Conservation (phyloP, 1,284 basidiomycete species). For the Schizophyllum commune region DNA sequence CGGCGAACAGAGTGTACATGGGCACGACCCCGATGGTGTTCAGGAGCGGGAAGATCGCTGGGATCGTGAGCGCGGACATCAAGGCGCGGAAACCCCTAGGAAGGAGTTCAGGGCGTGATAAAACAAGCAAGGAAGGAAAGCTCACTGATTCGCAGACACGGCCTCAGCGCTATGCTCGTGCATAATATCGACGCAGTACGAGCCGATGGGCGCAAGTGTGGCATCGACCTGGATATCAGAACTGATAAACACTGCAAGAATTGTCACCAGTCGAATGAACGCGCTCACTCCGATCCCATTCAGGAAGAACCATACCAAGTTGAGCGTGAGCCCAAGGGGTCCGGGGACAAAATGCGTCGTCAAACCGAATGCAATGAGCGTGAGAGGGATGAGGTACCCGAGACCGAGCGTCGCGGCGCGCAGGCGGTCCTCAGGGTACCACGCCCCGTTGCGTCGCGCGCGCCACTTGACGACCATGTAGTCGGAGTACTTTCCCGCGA, state of each 20-base stretch:
- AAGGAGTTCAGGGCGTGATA: not conserved
- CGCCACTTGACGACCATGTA: conserved; percentile 27
- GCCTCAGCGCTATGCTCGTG: conserved; percentile 31
- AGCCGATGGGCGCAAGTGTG: conserved; percentile 14
- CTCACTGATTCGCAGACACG: conserved; percentile 19
- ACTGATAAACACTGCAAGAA: conserved; percentile 16
- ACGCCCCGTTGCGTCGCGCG: conserved; percentile 27
- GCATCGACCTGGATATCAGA: conserved; percentile 15
- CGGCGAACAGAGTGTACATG: no score
- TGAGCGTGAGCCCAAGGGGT: conserved; percentile 16
- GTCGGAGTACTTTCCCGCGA: conserved; percentile 34
- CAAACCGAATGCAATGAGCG: conserved; percentile 18
- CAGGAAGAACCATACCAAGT: conserved; percentile 18
- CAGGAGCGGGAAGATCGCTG: conserved; percentile 15
- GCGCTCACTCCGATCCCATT: conserved; percentile 19
- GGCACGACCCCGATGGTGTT: conserved; percentile 9
- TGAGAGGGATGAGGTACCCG: conserved; percentile 26
- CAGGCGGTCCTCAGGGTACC: conserved; percentile 36
- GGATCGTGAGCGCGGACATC: conserved; percentile 11
- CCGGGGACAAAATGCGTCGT: conserved; percentile 16
- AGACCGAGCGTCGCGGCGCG: conserved; percentile 19
- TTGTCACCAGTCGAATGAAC: conserved; percentile 15
- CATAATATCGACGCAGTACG: conserved; percentile 20
- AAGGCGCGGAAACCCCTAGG: conserved; percentile 11
- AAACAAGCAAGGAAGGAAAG: not conserved